Evolutionary conservation across 2,329 filamentous ascomycete genomes (phyloP).

Genomic region (Pyrenophora tritici-repentis): DNA sequence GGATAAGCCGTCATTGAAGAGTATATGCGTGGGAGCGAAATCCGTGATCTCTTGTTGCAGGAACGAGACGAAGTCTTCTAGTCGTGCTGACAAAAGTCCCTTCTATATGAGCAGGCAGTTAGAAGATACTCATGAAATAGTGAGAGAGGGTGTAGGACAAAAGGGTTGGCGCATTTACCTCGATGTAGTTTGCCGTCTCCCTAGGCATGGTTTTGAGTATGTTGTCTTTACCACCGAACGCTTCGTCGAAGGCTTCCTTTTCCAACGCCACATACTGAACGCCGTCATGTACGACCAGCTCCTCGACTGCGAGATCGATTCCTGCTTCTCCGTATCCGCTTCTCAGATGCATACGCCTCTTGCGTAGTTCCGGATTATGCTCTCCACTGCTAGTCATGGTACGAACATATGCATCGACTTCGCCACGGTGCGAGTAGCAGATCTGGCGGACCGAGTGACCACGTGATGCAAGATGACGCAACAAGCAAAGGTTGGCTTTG

Average conservation of each 20-base stretch:
- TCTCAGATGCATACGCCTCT: no score
- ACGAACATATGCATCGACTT: not conserved
- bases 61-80: constrained; percentile 3
- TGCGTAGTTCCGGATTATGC: not conserved
- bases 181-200: not conserved
- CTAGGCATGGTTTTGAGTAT: not conserved
- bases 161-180: not conserved
- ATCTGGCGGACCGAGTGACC: constrained; percentile 6
- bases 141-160: no score
- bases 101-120: not conserved
- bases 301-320: not conserved
- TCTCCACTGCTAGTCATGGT: not conserved
- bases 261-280: not conserved
- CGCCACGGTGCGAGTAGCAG: constrained; percentile 6
- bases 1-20: constrained; percentile 3
- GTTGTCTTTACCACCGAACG: not conserved
- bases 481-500: constrained; percentile 7
- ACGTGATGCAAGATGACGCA: constrained; percentile 10
- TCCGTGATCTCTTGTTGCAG: constrained; percentile 1
- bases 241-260: not conserved
- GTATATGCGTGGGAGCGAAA: constrained; percentile 1
- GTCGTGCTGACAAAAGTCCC: not conserved
- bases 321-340: no score
- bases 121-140: no score
- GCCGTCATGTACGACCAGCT: not conserved